Base-by-base conservation (phyloP, 2,329 filamentous ascomycete genomes). In the Exophiala phaeomuriformis region DNA sequence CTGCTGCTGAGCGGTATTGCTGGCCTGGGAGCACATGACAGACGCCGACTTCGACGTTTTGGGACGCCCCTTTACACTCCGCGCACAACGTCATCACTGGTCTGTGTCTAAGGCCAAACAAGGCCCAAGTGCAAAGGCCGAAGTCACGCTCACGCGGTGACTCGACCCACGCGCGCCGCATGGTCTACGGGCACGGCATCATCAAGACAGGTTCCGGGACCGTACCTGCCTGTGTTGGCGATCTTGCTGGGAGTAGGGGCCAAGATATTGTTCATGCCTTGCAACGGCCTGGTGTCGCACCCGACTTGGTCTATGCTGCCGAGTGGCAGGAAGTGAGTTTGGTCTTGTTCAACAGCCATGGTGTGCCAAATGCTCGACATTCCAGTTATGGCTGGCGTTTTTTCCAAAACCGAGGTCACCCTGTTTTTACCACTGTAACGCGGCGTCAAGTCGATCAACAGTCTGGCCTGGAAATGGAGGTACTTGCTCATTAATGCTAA, bases 341-440 rank as follows among this genome's bases (percentile, higher is more conserved):
- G 53, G 86, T 88, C 0, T 72, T 90, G 29, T 90, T 90, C 69
- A 84, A 90, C 67, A 90, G 90, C 65, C 80, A 85, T 6, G 86
- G 86, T 1, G 75, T 88, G 10, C 66, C 90, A 52, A 86, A 91
- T 67, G 84, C 80, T 2, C n/a, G n/a, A n/a, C n/a, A n/a, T n/a
- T n/a, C n/a, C n/a, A n/a, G n/a, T n/a, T n/a, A 86, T 90, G 1
- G 85, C 88, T 0, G 86, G 86, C 1, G 83, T 83, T 1, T 90
- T 90, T 68, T 76, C 77, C 5, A 78, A 83, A 46, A 79, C 85
- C n/a, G 85, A 90, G 72, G 81, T 89, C 32, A 71, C 86, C 42
- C 67, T 90, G n/a, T 55, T 90, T 90, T 65, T 73, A 86, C 58
- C 86, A 90, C 72, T 90, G 86, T 69, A 90, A 90, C 66, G 75